A percentile compares a stretch with the other conserved stretches of the same genome.
Conservation (phyloP, 1,139 yeast species). For the Candida freyschussii region DNA sequence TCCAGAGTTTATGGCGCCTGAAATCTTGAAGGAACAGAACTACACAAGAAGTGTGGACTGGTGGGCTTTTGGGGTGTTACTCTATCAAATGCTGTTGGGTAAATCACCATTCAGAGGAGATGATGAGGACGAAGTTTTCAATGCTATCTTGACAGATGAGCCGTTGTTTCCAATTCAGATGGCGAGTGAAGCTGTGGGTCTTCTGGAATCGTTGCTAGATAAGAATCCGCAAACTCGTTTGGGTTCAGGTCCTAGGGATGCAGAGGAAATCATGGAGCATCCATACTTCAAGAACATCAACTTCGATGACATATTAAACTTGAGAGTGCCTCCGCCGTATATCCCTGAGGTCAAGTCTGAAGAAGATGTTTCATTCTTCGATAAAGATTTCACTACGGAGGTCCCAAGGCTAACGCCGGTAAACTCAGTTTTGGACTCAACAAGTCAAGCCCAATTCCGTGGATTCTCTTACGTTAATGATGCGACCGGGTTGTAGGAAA, state of each 20-base stretch:
- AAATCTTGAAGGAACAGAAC: slow-evolving; percentile 85
- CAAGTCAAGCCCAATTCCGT: slow-evolving; percentile 93
- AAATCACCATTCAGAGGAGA: slow-evolving; percentile 98
- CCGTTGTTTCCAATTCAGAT: slow-evolving; percentile 96
- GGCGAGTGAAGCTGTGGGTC: slow-evolving; percentile 95
- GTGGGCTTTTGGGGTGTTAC: slow-evolving; percentile 98
- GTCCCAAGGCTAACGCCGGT: slow-evolving; percentile 95
- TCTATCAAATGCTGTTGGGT: slow-evolving; percentile 93
- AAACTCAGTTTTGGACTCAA: slow-evolving; percentile 77
- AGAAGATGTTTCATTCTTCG: slow-evolving; percentile 90
- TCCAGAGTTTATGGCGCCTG: slow-evolving; percentile 99
- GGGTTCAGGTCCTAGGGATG: slow-evolving; percentile 86
- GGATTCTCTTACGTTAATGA: slow-evolving; percentile 91
- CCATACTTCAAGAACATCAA: slow-evolving; percentile 87
- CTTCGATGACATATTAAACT: slow-evolving; percentile 76
- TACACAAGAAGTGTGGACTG: slow-evolving; percentile 95
- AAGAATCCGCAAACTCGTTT: slow-evolving; percentile 82
- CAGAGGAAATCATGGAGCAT: slow-evolving; percentile 90
- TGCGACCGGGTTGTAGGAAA: slow-evolving; percentile 30
- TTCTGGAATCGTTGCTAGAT: slow-evolving; percentile 82
- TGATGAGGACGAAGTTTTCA: slow-evolving; percentile 96
- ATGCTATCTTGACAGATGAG: slow-evolving; percentile 95
- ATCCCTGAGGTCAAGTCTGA: slow-evolving; percentile 78
- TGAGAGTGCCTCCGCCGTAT: slow-evolving; percentile 80
- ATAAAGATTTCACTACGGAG: slow-evolving; percentile 90